phyloP scores from a whole-genome alignment of 805 yeast genomes.

The Maudiozyma barnettii region DNA sequence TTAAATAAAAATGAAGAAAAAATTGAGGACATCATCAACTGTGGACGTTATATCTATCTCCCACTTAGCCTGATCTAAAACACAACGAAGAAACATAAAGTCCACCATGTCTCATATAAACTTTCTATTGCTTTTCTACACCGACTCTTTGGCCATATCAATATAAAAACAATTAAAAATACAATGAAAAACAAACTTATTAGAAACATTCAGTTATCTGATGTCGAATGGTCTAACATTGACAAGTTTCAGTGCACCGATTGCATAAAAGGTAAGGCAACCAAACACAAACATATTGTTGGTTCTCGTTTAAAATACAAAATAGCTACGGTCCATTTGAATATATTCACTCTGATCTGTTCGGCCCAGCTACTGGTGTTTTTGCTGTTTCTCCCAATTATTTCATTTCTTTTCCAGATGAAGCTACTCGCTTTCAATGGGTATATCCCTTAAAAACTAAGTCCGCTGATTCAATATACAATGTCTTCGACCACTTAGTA shows the following conservation, averaged over 20 bases:
- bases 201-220: background rate
- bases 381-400: background rate
- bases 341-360: constrained; percentile 6
- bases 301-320: constrained; percentile 5
- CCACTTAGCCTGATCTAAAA: background rate
- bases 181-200: background rate
- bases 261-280: constrained; percentile 6
- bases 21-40: background rate
- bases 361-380: constrained; percentile 7
- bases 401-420: constrained; percentile 10
- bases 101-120: background rate
- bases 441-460: constrained; percentile 2
- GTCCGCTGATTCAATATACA: constrained; percentile 1
- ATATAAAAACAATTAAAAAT: background rate
- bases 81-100: background rate
- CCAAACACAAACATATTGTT: constrained; percentile 4
- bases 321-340: constrained; percentile 4
- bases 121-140: background rate
- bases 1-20: background rate
- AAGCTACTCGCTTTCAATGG: constrained; percentile 7
- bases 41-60: background rate
- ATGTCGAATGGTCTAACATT: constrained; percentile 15
- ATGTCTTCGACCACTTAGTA: background rate
- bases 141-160: constrained; percentile 2
- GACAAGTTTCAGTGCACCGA: constrained; percentile 29